Percentiles rank a stretch among this genome's conserved stretches.
Conservation (phyloP, 2,329 filamentous ascomycete species). For the Sporothrix brasiliensis region DNA sequence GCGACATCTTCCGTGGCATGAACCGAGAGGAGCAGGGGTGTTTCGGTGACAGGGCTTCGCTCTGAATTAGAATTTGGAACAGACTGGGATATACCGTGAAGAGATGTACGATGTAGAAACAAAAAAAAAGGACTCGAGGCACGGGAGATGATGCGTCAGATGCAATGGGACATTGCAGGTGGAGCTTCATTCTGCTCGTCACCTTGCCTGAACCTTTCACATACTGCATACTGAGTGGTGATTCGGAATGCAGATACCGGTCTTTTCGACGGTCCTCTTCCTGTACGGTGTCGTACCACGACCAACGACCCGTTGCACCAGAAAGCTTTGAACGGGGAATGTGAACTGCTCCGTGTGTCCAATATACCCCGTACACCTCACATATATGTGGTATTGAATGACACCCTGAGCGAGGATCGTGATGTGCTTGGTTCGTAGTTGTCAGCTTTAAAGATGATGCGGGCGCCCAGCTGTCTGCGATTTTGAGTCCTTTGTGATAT, state of each 20-base stretch:
- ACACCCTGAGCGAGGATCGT: conserved; percentile 4
- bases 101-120: neutral
- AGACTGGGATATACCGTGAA: neutral
- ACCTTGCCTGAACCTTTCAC: neutral
- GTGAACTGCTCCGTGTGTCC: neutral
- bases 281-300: neutral
- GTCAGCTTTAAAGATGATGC: neutral
- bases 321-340: neutral
- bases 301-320: neutral
- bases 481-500: neutral
- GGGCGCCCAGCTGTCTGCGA: conserved; percentile 4
- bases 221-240: neutral
- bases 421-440: neutral
- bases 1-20: neutral
- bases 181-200: conserved; percentile 6
- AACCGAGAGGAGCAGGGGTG: conserved; percentile 2
- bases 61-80: neutral
- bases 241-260: neutral
- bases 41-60: neutral
- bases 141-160: conserved; percentile 16
- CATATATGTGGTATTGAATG: conserved; percentile 1
- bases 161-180: conserved; percentile 8
- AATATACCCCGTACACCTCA: neutral
- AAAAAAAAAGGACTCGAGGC: neutral
- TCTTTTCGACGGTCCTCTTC: conserved; percentile 4